Conservation (phyloP, 2,329 filamentous ascomycete genomes). For the Alternaria solani region DNA sequence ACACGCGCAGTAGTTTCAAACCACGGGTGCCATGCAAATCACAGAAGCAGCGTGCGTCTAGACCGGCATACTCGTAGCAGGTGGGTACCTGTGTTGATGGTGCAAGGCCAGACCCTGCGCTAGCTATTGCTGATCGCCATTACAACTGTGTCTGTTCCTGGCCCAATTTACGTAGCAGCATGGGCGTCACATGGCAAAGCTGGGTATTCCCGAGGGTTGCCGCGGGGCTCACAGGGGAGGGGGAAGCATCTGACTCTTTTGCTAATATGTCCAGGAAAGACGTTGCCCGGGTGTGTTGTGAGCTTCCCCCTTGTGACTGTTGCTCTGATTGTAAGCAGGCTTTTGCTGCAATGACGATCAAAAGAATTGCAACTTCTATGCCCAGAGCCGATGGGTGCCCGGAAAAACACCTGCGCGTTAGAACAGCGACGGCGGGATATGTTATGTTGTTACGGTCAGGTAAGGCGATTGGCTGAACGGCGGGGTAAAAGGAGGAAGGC, state of each 20-base stretch:
- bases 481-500: slow-evolving; percentile 3
- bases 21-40: slow-evolving; percentile 12
- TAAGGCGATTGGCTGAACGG: slow-evolving; percentile 8
- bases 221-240: too few species aligned
- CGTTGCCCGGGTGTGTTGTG: too few species aligned
- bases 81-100: slow-evolving; percentile 2
- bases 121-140: slow-evolving; percentile 2
- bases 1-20: slow-evolving; percentile 19
- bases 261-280: too few species aligned
- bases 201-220: neutral
- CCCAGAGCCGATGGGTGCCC: slow-evolving; percentile 1
- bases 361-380: neutral
- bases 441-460: slow-evolving; percentile 8
- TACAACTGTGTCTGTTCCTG: neutral
- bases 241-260: neutral
- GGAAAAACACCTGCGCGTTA: slow-evolving; percentile 4
- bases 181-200: neutral
- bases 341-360: slow-evolving; percentile 1
- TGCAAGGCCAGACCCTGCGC: slow-evolving; percentile 12
- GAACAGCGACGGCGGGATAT: neutral
- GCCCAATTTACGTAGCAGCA: neutral
- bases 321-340: neutral
- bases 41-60: slow-evolving; percentile 8
- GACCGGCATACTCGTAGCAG: slow-evolving; percentile 4
- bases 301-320: neutral